phyloP scores from a whole-genome alignment of 2,329 filamentous ascomycete genomes.

The Berkeleyomyces rouxiae region DNA sequence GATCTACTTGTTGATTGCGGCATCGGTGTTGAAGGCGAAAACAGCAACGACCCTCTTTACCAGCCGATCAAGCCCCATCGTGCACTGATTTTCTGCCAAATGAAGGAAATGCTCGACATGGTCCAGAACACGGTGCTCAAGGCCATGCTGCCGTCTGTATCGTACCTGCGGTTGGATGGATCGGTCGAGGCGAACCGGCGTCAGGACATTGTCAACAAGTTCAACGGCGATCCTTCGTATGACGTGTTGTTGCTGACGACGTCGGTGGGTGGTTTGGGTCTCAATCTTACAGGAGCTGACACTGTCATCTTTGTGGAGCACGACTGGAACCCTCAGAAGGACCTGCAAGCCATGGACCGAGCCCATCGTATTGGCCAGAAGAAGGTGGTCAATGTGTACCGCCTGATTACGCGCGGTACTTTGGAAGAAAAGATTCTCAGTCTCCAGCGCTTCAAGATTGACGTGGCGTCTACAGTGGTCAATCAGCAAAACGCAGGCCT shows the following conservation, averaged over 20 bases:
- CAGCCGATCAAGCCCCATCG: slow-evolving; percentile 90
- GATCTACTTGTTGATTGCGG: slow-evolving; percentile 97
- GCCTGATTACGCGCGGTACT: slow-evolving; percentile 86
- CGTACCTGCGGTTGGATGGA: slow-evolving; percentile 86
- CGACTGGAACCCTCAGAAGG: slow-evolving; percentile 98
- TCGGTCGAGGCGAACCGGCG: slow-evolving; percentile 82
- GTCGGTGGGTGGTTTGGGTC: slow-evolving; percentile 79
- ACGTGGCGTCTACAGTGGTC: slow-evolving; percentile 92
- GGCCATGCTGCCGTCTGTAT: slow-evolving; percentile 78
- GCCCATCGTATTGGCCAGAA: slow-evolving; percentile 97
- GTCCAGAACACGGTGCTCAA: slow-evolving; percentile 87
- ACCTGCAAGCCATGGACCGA: slow-evolving; percentile 96
- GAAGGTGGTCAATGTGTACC: slow-evolving; percentile 98
- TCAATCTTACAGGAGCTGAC: slow-evolving; percentile 92
- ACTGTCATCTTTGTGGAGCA: slow-evolving; percentile 99
- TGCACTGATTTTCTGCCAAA: slow-evolving; percentile 93
- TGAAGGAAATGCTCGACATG: slow-evolving; percentile 99
- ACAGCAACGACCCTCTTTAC: slow-evolving; percentile 41
- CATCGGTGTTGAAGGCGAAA: slow-evolving; percentile 61
- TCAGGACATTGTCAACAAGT: slow-evolving; percentile 96
- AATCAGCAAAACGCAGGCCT: slow-evolving; percentile 97
- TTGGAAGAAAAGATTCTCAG: slow-evolving; percentile 97
- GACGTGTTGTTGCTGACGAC: slow-evolving; percentile 89
- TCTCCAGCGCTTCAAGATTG: slow-evolving; percentile 97
- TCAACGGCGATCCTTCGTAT: slow-evolving; percentile 94